Evolutionary conservation across 805 yeast species (phyloP), one percentile per base, ranked within the genome.

Genomic region (Nakazawaea ambrosiae): DNA sequence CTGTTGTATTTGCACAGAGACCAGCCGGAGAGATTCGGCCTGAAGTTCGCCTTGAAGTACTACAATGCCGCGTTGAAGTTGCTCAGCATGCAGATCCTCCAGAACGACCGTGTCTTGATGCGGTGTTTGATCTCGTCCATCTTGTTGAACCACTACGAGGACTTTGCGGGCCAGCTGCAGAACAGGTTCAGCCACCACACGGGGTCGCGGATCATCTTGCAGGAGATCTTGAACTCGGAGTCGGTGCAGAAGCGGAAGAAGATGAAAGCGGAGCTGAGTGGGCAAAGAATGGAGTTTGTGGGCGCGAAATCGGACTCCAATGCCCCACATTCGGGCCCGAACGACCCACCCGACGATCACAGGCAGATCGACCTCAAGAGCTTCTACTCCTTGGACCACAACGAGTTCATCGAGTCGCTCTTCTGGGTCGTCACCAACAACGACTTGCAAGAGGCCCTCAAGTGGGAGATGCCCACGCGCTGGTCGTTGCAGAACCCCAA

Each of bases 61-160:
- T 40, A 44, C 34, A 44, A 29, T 23, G 27, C 45, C 4, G 42
- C 47, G 4, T 27, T 44, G 27, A 42, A 44, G 33, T 40, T 41
- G 32, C 23, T 44, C 24, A 37, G 47, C 12, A 30, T 44, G 34
- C 24, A 44, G 27, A 36, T 44, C 10, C 22, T 35, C n/a, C 36
- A 39, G 22, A 23, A 27, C 16, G 36, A 33, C 9, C 28, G 44
- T 12, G 32, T 34, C 19, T 20, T 40, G 10, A 25, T 40, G 11
- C 25, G 37, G 31, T 26, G 36, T 23, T 33, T 43, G 27, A 20
- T 43, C 3, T 30, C 39, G 15, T 43, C 46, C 2, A 25, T 43
- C 14, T 29, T 43, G 20, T 34, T 43, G 23, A 37, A 28, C 15
- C 40, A 37, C 25, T 41, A 43, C 22, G 43, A 36, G 18, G 36